Percentiles rank a stretch among this genome's conserved stretches.
Conservation (phyloP, 345 rosid species). For the Aegle marmelos region DNA sequence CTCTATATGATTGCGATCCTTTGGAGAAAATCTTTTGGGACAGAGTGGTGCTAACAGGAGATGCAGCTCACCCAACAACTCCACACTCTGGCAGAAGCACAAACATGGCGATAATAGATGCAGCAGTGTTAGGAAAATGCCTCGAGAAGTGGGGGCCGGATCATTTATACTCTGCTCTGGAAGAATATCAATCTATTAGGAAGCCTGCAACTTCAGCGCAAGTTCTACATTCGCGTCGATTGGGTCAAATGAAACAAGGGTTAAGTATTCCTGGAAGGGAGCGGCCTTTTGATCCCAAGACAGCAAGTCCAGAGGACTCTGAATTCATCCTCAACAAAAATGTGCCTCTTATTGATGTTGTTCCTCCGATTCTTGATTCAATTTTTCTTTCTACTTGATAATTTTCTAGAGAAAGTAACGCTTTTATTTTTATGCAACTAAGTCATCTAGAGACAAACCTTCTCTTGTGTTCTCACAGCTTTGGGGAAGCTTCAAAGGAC, state of each 20-base stretch:
- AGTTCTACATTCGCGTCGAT: slow-evolving; percentile 48
- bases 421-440: not conserved
- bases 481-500: too few relatives aligned
- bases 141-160: slow-evolving; percentile 42
- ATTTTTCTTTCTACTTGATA: not conserved
- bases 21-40: slow-evolving; percentile 44
- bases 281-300: slow-evolving; percentile 31
- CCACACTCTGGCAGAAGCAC: slow-evolving; percentile 75
- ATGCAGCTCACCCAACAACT: slow-evolving; percentile 78
- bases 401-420: not conserved
- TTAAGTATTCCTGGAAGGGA: slow-evolving; percentile 28
- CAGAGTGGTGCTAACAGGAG: slow-evolving; percentile 31
- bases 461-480: not conserved
- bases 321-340: slow-evolving; percentile 39
- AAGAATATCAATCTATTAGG: slow-evolving; percentile 59
- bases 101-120: slow-evolving; percentile 72
- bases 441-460: not conserved
- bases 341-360: slow-evolving; percentile 46
- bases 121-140: slow-evolving; percentile 61
- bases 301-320: slow-evolving; percentile 28
- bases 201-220: slow-evolving; percentile 55
- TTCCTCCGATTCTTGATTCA: slow-evolving; percentile 28
- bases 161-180: slow-evolving; percentile 46
- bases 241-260: slow-evolving; percentile 70
- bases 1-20: slow-evolving; percentile 71